Base-by-base conservation (phyloP, 805 yeast genomes). In the Starmera caribaea region DNA sequence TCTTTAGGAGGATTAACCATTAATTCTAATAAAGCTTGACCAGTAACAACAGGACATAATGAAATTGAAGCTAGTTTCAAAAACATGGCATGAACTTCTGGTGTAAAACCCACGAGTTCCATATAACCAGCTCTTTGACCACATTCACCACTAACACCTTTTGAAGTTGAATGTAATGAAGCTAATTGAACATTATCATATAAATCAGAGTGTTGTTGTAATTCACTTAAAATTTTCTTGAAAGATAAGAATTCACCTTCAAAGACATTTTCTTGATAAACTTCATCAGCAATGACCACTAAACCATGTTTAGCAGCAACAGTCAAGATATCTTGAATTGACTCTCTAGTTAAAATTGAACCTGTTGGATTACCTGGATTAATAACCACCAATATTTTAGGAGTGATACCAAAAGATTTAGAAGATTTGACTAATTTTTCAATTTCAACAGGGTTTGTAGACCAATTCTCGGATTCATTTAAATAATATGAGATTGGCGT, bases 361-460 rank as follows among this genome's bases (percentile, higher is more conserved):
- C 99, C 99, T 0, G 99, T 92, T 46, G 99, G 99, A 63, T 92
- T 92, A 42, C 99, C 97, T 2, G 99, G 99, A 65, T 92, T 92
- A 55, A 92, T 92, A 13, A 92, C 85, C 3, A 90, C 97, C 40
- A 94, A 65, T 43, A 90, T 80, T 51, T 85, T 76, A 46, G 92
- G 81, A 11, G 62, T 67, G 26, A 84, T 61, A 2, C 82, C 85
- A 30, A 73, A 62, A 3, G 58, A 58, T 2, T 59, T 43, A 16
- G 84, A 69, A 16, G 71, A 66, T 27, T 59, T 50, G 37, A 82
- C 74, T 37, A 76, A 67, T 1, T 60, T 44, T 45, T 76, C 75
- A 51, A 87, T 76, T 53, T 78, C 81, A 10, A 61, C 55, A 4
- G 92, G 72, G 51, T 84, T 77, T 8, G 94, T 77, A 29, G 90